Percentiles rank a stretch among this genome's conserved stretches.
These are phyloP conservation scores for Acorus gramineus DNA, from an alignment of 106 monocot species.

Conservation along the genomic window DNA sequence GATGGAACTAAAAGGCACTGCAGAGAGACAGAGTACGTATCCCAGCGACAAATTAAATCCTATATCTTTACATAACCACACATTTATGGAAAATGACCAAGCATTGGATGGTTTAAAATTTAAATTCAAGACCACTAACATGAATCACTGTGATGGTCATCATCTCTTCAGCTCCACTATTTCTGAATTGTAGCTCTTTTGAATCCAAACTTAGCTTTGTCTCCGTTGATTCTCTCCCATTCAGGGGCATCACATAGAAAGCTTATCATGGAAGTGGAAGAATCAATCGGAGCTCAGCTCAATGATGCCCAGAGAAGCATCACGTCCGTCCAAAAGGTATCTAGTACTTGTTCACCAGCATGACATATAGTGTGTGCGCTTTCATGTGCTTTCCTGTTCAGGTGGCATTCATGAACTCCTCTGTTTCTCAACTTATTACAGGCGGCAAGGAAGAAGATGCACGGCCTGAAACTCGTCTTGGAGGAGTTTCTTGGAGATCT, in stretches of 20 bases:
- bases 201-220: too few relatives aligned
- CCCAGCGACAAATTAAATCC: too few relatives aligned
- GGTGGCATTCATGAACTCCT: neutral
- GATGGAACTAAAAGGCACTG: conserved; percentile 48
- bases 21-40: conserved; percentile 68
- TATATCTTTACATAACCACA: too few relatives aligned
- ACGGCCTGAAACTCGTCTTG: conserved; percentile 42
- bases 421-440: conserved; percentile 14
- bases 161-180: too few relatives aligned
- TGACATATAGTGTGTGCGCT: neutral
- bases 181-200: too few relatives aligned
- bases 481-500: conserved; percentile 36
- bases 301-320: conserved; percentile 57
- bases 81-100: too few relatives aligned
- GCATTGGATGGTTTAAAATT: too few relatives aligned
- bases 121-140: too few relatives aligned
- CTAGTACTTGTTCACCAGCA: conserved; percentile 3
- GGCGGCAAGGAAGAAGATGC: conserved; percentile 61
- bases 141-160: too few relatives aligned
- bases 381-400: neutral
- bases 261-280: conserved; percentile 50
- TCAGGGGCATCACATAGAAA: conserved; percentile 73
- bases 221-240: too few relatives aligned
- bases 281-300: conserved; percentile 48
- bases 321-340: conserved; percentile 46